phyloP scores from a whole-genome alignment of 129 eudicot genomes.

The Lactuca sativa region DNA sequence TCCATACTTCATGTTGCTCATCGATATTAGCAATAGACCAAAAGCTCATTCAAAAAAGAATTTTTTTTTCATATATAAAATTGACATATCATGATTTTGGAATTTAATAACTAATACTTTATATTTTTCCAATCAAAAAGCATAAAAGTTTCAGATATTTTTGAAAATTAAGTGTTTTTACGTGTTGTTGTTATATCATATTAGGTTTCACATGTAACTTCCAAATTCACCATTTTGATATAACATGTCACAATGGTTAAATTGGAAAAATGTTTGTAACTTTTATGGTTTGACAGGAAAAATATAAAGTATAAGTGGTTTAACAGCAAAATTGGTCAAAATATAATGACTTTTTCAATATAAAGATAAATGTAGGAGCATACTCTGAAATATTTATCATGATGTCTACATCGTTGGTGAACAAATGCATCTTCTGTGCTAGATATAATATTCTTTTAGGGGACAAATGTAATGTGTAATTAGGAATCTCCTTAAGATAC shows the following conservation, averaged over 20 bases:
- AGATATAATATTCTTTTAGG: conserved; percentile 95
- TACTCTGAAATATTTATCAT: conserved; percentile 91
- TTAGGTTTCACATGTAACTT: too few species aligned
- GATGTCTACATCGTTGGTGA: conserved; percentile 94
- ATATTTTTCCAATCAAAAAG: too few species aligned
- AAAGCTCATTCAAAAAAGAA: conserved; percentile 61
- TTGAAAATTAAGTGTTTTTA: too few species aligned
- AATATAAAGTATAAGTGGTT: too few species aligned
- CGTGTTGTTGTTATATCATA: too few species aligned
- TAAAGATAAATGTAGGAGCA: conserved; percentile 9
- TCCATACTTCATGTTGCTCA: conserved; percentile 99
- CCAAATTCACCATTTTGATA: too few species aligned
- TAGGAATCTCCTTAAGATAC: conserved; percentile 93
- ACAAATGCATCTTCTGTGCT: conserved; percentile 98
- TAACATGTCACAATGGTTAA: too few species aligned
- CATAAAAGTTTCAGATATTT: too few species aligned
- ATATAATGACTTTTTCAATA: too few species aligned
- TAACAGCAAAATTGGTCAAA: too few species aligned
- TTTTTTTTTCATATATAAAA: background rate
- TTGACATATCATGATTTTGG: background rate
- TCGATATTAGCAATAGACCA: conserved; percentile 90
- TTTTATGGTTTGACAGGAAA: too few species aligned
- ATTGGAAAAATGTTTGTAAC: too few species aligned
- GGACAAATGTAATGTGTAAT: conserved; percentile 86
- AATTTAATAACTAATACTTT: background rate